Base-by-base conservation (phyloP, 2,329 filamentous ascomycete species). In the Ascochyta clinopodiicola region DNA sequence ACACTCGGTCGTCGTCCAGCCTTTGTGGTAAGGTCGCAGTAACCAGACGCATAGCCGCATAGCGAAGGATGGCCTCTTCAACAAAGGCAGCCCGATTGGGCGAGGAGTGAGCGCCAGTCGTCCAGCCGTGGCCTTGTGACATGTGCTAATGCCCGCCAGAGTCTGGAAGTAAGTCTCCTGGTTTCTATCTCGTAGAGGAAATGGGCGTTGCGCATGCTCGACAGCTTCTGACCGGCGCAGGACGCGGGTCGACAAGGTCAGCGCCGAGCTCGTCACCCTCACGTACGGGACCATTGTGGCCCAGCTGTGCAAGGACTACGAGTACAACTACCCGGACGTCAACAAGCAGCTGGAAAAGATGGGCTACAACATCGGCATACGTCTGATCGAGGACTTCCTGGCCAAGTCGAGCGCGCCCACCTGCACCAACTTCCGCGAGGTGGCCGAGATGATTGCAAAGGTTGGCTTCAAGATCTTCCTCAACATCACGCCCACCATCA, bases 381-480 rank as follows among this genome's bases (percentile, higher is more conserved):
- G 95, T 34, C 80, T 99, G 63, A 97, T 99, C 66, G 95, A 99
- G 69, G 95, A 99, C 78, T 99, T 97, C 71, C 86, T 99, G 17
- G 95, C 95, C 68, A 98, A 97, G 77, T 95, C 92, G 5, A 94
- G 92, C 67, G 92, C 90, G 2, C 91, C 92, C 66, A 85, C 92
- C 62, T 99, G 95, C 77, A 84, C 86, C 66, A 98, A 95, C 79
- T 97, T 99, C 73, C 86, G 91, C 56, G 95, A 99, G 76, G 98
- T 95, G 6, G 94, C 95, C 36, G 95, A 99, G 76, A 94, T 96
- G 86, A 95, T 99, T 68, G 87, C 94, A 37, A 95, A 94, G 83
- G 90, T 99, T 63, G 95, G 95, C 52, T 99, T 99, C 81, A 98
- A 99, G 80, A 96, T 99, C 63, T 99, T 99, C 76, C 86, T 99